Base-by-base conservation (phyloP, 352 stramenopile genomes). In the Phytopythium boreale region DNA sequence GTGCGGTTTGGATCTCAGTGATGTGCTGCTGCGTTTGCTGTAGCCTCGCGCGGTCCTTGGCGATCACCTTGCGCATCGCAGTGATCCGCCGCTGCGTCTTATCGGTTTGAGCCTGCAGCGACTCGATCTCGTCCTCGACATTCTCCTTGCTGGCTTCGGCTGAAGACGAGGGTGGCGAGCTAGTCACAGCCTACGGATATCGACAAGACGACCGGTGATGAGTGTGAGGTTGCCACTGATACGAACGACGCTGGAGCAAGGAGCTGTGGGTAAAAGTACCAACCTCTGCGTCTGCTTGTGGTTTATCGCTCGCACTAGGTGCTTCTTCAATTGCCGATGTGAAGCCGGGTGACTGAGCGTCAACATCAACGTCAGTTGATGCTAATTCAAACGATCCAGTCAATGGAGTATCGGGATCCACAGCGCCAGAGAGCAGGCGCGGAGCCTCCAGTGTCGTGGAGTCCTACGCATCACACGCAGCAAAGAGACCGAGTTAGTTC, bases 21-120 rank as follows among this genome's bases (percentile, higher is more conserved):
- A 88, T 61, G 34, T 70, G 61, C 29, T 72, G 65, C 22, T 83
- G 62, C 17, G 78, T 52, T 43, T 69, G 19, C 4, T 72, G 53
- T 4, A 84, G 61, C 27, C 72, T 61, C 0, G 37, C 46, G 26
- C 67, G 68, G n/a, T 86, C 69, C 36, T 62, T 70, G 41, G 74
- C 67, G 12, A 88, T 62, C 15, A 79, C 70, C 37, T 72, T 73
- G 31, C 63, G 63, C 76, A 88, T 84, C 17, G 72, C 70, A 53
- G 58, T 55, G 52, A 88, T 63, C 22, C 77, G 74, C 29, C 58
- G 56, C 36, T 87, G 59, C 9, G 65, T 77, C 20, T 80, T 70
- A 4, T 70, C 65, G 3, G 76, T 49, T 19, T 82, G 62, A 12
- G 70, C 58, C 46, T 80, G 72, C 31, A 80, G 31, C 17, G 74